Conservation (phyloP, 116 monocot species). For the Posidonia oceanica region DNA sequence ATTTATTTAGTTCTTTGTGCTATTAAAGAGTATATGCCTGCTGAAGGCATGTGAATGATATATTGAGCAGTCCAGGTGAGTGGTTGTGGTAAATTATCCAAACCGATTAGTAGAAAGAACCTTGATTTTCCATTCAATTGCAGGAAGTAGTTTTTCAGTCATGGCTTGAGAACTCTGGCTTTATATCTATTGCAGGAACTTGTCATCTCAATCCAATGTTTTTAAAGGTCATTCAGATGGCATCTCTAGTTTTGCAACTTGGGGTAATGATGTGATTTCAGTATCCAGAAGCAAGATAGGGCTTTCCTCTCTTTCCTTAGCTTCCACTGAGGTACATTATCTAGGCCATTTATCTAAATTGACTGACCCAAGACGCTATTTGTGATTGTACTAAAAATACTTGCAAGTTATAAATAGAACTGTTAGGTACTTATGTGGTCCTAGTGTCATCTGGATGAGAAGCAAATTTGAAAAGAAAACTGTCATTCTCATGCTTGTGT, state of each 20-base stretch:
- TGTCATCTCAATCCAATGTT: constrained; percentile 48
- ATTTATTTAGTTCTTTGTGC: too few relatives aligned
- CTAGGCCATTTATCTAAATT: neutral
- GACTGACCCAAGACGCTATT: too few relatives aligned
- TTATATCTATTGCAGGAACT: constrained; percentile 34
- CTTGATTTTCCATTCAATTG: too few relatives aligned
- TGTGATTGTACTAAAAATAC: too few relatives aligned
- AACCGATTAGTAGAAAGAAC: too few relatives aligned
- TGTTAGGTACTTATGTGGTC: neutral
- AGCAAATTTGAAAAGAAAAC: neutral
- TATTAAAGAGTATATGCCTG: too few relatives aligned
- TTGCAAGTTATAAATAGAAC: too few relatives aligned
- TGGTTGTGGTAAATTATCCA: too few relatives aligned
- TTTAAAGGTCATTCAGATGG: constrained; percentile 81
- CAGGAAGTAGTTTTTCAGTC: too few relatives aligned
- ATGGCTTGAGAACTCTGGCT: too few relatives aligned
- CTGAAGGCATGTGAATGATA: too few relatives aligned
- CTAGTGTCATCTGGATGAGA: neutral
- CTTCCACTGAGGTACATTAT: constrained; percentile 2
- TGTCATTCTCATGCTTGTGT: neutral
- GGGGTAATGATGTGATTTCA: constrained; percentile 93
- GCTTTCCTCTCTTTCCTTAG: constrained; percentile 57
- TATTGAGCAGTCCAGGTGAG: too few relatives aligned
- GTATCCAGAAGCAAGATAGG: constrained; percentile 85
- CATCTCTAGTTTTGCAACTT: constrained; percentile 67